These are phyloP conservation scores for Sporothrix phasma DNA, from an alignment of 2,329 filamentous ascomycete species.

Conservation along the genomic window DNA sequence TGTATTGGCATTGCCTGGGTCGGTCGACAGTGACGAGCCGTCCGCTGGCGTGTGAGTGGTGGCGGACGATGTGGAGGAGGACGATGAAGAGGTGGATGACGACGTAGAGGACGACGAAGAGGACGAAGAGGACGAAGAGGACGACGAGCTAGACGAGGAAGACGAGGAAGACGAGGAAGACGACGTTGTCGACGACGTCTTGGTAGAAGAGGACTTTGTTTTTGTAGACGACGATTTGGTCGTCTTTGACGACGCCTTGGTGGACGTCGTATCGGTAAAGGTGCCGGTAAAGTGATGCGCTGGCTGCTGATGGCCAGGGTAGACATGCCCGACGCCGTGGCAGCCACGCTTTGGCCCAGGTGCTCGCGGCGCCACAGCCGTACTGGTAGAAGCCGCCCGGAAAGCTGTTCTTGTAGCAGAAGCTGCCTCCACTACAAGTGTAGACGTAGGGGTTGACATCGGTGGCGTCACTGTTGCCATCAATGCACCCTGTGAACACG, in stretches of 20 bases:
- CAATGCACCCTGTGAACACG: conserved; percentile 49
- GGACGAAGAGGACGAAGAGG: neutral
- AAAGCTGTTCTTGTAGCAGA: conserved; percentile 47
- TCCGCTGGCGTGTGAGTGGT: neutral
- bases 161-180: conserved; percentile 10
- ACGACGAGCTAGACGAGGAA: neutral
- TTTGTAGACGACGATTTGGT: conserved; percentile 11
- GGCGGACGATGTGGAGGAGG: conserved; percentile 13
- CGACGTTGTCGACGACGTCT: neutral
- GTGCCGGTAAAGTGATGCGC: conserved; percentile 33
- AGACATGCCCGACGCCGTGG: conserved; percentile 35
- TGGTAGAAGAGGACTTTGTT: neutral
- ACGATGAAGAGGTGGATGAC: conserved; percentile 16
- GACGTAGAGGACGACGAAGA: conserved; percentile 19
- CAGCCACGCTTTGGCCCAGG: conserved; percentile 40
- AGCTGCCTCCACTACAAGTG: conserved; percentile 40
- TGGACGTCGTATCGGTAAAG: conserved; percentile 23
- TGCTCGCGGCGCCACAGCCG: conserved; percentile 43
- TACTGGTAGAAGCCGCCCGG: conserved; percentile 47
- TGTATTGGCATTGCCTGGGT: conserved; percentile 20
- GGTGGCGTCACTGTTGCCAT: conserved; percentile 39
- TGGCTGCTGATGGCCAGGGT: conserved; percentile 31
- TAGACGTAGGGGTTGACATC: conserved; percentile 47
- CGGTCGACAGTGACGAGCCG: conserved; percentile 15
- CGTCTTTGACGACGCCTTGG: conserved; percentile 10